Base-by-base conservation (phyloP, 139 green algal species). In the Chlamydomonas sp. region DNA sequence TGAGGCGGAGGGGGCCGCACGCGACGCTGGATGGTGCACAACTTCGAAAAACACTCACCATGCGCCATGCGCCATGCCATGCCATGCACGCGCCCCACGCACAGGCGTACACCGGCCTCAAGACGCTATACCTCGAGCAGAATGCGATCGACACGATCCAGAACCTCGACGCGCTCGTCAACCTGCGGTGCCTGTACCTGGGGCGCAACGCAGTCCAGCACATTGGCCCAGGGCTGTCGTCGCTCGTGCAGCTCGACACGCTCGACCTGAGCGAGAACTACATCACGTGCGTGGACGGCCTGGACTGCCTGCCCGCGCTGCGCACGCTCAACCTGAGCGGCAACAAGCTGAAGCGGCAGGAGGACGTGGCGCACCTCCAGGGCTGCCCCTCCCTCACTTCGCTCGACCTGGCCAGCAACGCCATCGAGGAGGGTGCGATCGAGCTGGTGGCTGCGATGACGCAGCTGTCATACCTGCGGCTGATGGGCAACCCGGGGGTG, bases 111-210 rank as follows among this genome's bases (percentile, higher is more conserved):
- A 87, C 83, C 2, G 87, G 87, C 8, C 69, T 92, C 3, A 82
- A 75, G 10, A 85, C 85, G 0, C 73, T 92, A n/a, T 92, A 92
- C 77, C 73, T 92, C 28, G 79, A 91, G 57, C 74, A 79, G 66
- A 92, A 92, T 73, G 81, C 80, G 2, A 88, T 92, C 35, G 59
- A 65, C 5, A 57, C 69, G 3, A 85, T 92, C 16, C 75, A 90
- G 54, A 75, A 77, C 31, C 57, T 92, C 3, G 62, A 85, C 0
- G 35, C 54, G 1, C 70, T 89, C 33, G 59, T 74, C 2, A 75
- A 88, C 24, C 73, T 92, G 37, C 81, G 83, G 1, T 87, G 77
- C 69, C 72, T 92, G 20, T 89, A 88, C 70, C 65, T 92, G 20
- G 82, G 71, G 5, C 84, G 86, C 30, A 92, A 92, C 62, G 62